Base-by-base conservation (phyloP, 805 yeast species). In the Saturnispora saitoi region DNA sequence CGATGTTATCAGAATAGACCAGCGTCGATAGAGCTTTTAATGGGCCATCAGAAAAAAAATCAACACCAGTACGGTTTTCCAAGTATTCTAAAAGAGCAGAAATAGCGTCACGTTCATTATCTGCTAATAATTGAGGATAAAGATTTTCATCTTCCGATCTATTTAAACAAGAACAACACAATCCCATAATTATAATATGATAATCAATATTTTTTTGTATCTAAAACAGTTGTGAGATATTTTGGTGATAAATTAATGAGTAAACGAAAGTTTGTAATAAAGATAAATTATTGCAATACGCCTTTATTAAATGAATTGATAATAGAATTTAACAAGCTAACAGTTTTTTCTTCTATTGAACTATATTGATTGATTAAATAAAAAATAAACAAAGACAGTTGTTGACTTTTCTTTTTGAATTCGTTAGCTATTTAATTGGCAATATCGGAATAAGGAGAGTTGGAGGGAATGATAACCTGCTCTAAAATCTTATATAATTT, bases 71-170 rank as follows among this genome's bases (percentile, higher is more conserved):
- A 47, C 95, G 71, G 66, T 90, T 89, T 64, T 93, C 99, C 52
- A 93, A 72, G 66, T 85, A 93, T 56, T 88, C 91, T 50, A 93
- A 72, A 48, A 93, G 72, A 2, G 91, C 86, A 7, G 96, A 82
- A 42, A 93, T 95, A 29, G 99, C 99, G 59, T 88, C 96, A 52
- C 99, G 77, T 69, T 93, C 99, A 62, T 91, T 89, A 60, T 93
- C 98, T 10, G 96, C 97, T 49, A 93, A 70, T 47, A 87, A 72
- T 36, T 91, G 95, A 53, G 85, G 91, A 70, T 77, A 83, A 53
- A 77, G 69, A 58, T 78, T 80, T 53, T 78, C 81, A 44, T 76
- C 69, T 45, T 71, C 75, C 42, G 63, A 54, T 65, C 62, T 51
- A 47, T 63, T 45, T 30, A 69, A 54, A 58, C 79, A 73, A 62